A percentile compares a stretch with the other conserved stretches of the same genome.
These are phyloP conservation scores for Trifolium pratense DNA, from an alignment of 306 rosid genomes.

Conservation along the genomic window DNA sequence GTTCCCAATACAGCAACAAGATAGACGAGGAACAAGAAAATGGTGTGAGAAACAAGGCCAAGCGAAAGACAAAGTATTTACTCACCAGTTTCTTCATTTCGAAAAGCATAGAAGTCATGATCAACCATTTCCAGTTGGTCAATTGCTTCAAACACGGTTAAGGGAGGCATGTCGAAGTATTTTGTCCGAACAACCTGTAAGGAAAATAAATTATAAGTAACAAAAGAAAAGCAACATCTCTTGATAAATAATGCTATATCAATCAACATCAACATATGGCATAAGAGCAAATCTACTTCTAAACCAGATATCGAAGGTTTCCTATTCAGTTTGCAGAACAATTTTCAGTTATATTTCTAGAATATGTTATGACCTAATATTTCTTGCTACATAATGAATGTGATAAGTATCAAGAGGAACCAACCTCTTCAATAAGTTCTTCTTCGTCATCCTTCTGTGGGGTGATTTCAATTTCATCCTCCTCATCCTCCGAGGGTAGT, in stretches of 20 bases:
- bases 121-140: slow-evolving; percentile 85
- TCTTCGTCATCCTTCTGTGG: slow-evolving; percentile 49
- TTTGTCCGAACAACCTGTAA: slow-evolving; percentile 84
- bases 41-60: slow-evolving; percentile 9
- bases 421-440: slow-evolving; percentile 66
- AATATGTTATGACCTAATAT: not conserved
- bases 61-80: slow-evolving; percentile 22
- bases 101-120: slow-evolving; percentile 89
- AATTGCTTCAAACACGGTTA: slow-evolving; percentile 86
- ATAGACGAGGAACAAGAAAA: slow-evolving; percentile 9
- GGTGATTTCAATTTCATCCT: slow-evolving; percentile 34
- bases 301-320: slow-evolving; percentile 2
- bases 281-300: slow-evolving; percentile 23
- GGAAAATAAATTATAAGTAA: not conserved
- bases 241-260: slow-evolving; percentile 8
- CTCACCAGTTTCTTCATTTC: slow-evolving; percentile 93
- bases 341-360: slow-evolving; percentile 18
- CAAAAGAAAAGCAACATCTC: slow-evolving; percentile 18
- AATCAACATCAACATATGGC: slow-evolving; percentile 8
- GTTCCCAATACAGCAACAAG: slow-evolving; percentile 22
- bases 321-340: not conserved
- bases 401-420: slow-evolving; percentile 18
- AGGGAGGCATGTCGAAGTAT: slow-evolving; percentile 94
- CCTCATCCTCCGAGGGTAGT: slow-evolving; percentile 43
- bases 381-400: not conserved